Percentiles rank a stretch among this genome's conserved stretches.
Conservation (phyloP, 2,329 filamentous ascomycete species). For the Colletotrichum godetiae region DNA sequence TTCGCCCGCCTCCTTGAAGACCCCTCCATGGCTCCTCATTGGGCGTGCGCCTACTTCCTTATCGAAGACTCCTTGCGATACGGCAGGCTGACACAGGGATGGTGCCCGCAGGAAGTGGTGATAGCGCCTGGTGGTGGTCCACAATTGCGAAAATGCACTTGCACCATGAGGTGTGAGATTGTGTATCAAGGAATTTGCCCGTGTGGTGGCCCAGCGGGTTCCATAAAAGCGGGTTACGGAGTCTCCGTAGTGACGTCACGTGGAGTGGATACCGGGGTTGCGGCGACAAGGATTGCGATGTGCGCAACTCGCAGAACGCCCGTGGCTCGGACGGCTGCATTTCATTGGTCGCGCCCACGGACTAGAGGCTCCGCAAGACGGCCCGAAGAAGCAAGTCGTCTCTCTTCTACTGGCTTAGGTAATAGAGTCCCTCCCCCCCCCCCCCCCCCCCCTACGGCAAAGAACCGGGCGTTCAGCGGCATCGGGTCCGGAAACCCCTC, state of each 20-base stretch:
- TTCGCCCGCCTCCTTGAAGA: background rate
- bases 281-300: background rate
- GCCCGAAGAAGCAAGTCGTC: conserved; percentile 20
- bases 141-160: conserved; percentile 28
- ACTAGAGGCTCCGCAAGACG: conserved; percentile 12
- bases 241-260: conserved; percentile 30
- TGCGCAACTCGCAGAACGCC: background rate
- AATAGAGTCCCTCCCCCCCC: background rate
- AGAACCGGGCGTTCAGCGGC: conserved; percentile 7
- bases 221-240: conserved; percentile 10
- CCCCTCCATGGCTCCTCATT: background rate
- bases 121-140: conserved; percentile 9
- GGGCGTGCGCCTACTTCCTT: conserved; percentile 6
- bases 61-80: conserved; percentile 16
- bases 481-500: conserved; percentile 21
- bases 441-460: background rate
- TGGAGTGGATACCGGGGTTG: background rate
- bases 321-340: background rate
- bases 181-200: background rate
- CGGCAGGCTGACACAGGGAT: conserved; percentile 2
- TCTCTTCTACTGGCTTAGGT: background rate
- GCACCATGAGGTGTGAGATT: conserved; percentile 17
- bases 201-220: conserved; percentile 11
- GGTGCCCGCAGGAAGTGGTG: conserved; percentile 2
- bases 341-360: background rate